Percentiles rank a stretch among this genome's conserved stretches.
These are phyloP conservation scores for Thermothielavioides terrestris DNA, from an alignment of 495 filamentous ascomycete species.

Conservation along the genomic window DNA sequence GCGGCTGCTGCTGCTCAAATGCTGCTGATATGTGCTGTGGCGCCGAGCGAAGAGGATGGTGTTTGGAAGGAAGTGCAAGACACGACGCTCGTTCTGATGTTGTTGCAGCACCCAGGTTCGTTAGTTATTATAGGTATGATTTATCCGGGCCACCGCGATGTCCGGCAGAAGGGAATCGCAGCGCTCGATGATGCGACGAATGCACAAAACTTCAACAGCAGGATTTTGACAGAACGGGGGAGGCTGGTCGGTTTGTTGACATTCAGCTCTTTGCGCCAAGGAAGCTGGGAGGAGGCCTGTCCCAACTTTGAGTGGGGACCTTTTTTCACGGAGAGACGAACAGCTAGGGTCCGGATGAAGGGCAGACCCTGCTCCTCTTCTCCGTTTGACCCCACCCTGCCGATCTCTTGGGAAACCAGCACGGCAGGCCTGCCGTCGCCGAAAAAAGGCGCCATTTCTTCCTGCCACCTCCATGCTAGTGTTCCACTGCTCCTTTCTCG, in stretches of 20 bases:
- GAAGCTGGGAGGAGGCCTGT: not conserved
- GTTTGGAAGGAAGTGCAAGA: not conserved
- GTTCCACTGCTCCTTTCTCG: too few relatives aligned
- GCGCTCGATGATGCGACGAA: not conserved
- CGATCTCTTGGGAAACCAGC: conserved; percentile 11
- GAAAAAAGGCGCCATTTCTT: not conserved
- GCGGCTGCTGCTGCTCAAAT: too few relatives aligned
- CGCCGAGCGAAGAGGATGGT: not conserved
- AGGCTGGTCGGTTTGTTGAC: conserved; percentile 15
- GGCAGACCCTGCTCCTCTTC: not conserved
- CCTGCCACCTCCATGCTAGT: too few relatives aligned
- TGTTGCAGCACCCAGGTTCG: too few relatives aligned
- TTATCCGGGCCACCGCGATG: too few relatives aligned
- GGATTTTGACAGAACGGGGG: not conserved
- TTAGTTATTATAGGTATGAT: too few relatives aligned
- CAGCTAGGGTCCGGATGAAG: too few relatives aligned
- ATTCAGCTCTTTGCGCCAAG: conserved; percentile 11
- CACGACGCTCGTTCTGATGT: too few relatives aligned
- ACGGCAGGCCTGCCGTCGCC: not conserved
- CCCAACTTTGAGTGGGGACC: too few relatives aligned
- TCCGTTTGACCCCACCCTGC: not conserved
- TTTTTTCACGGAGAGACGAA: not conserved
- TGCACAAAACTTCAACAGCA: not conserved
- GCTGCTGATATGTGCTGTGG: not conserved
- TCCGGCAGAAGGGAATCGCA: not conserved